Base-by-base conservation (phyloP, 306 rosid genomes). In the Arachis stenosperma region DNA sequence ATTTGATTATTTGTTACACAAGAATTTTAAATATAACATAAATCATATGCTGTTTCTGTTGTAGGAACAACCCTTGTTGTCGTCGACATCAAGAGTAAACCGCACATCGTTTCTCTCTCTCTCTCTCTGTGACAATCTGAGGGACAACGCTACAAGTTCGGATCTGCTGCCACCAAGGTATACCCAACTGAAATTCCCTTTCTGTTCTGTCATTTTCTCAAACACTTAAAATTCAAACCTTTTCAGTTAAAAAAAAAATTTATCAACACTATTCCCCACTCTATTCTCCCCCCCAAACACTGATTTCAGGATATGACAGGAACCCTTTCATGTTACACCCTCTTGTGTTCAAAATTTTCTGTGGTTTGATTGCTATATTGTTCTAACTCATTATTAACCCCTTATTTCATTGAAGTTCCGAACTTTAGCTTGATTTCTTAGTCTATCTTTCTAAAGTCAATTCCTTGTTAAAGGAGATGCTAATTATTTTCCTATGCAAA, bases 141-240 rank as follows among this genome's bases (percentile, higher is more conserved):
- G 69, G 55, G 30, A 22, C 39, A 58, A 22, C 27, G 27, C 27
- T 22, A 65, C 36, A 22, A 75, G 39, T 64, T 9, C 56, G 64
- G 84, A 83, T 83, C 87, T 76, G 65, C 70, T 48, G 59, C 40
- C 58, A 36, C 37, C 13, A 72, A 68, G 87, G 82, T 76, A 22
- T 22, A 22, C 27, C 27, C 27, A 67, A 65, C 44, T 42, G 40
- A 53, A 79, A 76, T 60, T 60, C 30, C 30, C 54, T 69, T 59
- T 36, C 8, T 41, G 55, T 61, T 75, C 41, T 41, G 61, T 55
- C 78, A 75, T 78, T 48, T 55, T 48, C 57, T 57, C 7, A 72
- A 22, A 33, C 13, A 7, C 5, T 51, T 51, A 12, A 51, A 51
- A n/a, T 22, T 22, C 27, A 22, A 22, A 22, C 27, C 27, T 22